Conservation (phyloP, 768 basidiomycete genomes). For the Collybia sp. region DNA sequence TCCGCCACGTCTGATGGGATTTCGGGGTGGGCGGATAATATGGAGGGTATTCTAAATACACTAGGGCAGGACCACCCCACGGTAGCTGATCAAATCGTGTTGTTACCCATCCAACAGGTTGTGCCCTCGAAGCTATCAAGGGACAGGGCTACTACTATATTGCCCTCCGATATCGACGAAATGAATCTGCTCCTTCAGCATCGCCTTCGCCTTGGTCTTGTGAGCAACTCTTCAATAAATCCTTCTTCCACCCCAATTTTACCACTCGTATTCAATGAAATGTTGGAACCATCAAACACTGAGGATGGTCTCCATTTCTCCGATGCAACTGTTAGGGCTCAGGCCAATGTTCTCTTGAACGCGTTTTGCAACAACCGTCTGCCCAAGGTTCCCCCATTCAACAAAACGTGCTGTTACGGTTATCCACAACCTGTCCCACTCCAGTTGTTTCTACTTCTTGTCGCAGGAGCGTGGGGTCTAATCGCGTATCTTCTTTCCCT, state of each 20-base stretch:
- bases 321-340: constrained; percentile 52
- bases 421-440: constrained; percentile 64
- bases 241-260: constrained; percentile 40
- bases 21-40: constrained; percentile 70
- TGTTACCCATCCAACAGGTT: constrained; percentile 75
- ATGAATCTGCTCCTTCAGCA: constrained; percentile 88
- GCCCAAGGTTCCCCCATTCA: constrained; percentile 57
- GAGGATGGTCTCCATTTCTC: constrained; percentile 85
- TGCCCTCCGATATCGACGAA: constrained; percentile 75
- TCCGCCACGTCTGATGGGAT: constrained; percentile 68
- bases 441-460: constrained; percentile 48
- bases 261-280: constrained; percentile 76
- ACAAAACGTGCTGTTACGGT: constrained; percentile 76
- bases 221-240: constrained; percentile 16
- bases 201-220: constrained; percentile 42
- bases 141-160: constrained; percentile 65
- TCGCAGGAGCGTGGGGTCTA: constrained; percentile 49
- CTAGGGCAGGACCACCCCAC: constrained; percentile 30
- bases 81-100: constrained; percentile 68
- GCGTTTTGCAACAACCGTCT: constrained; percentile 73
- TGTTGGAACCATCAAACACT: constrained; percentile 72
- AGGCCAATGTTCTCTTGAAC: constrained; percentile 78
- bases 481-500: constrained; percentile 29
- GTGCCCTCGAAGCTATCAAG: constrained; percentile 60
- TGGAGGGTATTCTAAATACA: constrained; percentile 57